Percentiles rank a stretch among this genome's conserved stretches.
phyloP scores from a whole-genome alignment of 2,329 filamentous ascomycete genomes.

The Xylaria sp. region DNA sequence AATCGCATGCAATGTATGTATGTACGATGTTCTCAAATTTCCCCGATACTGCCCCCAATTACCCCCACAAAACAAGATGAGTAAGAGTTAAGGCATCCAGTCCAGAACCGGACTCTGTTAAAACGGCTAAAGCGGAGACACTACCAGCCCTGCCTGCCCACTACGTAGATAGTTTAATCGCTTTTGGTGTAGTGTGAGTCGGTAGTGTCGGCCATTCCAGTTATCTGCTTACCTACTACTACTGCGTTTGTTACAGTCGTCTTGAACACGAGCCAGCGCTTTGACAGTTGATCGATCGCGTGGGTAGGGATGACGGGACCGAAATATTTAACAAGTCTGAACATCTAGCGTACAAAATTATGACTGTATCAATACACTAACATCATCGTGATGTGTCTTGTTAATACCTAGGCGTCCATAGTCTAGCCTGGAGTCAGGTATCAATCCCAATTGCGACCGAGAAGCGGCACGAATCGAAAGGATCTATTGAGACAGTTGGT shows the following conservation, averaged over 20 bases:
- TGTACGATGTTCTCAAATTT: not conserved
- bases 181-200: not conserved
- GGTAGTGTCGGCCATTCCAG: slow-evolving; percentile 1
- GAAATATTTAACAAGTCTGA: not conserved
- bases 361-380: too few species aligned
- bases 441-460: too few species aligned
- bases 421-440: too few species aligned
- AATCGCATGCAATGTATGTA: too few species aligned
- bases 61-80: not conserved
- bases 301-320: not conserved
- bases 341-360: not conserved
- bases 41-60: not conserved
- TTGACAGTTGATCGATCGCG: not conserved
- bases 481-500: too few species aligned
- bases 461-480: too few species aligned
- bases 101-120: not conserved
- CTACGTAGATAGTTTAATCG: not conserved
- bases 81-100: not conserved
- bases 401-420: too few species aligned
- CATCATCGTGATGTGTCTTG: too few species aligned
- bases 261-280: not conserved
- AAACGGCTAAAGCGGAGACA: not conserved
- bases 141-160: slow-evolving; percentile 9
- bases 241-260: too few species aligned
- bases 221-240: not conserved